A percentile compares a stretch with the other conserved stretches of the same genome.
Conservation (phyloP, 371 early-diverging fungal species). For the Mortierella sp. region DNA sequence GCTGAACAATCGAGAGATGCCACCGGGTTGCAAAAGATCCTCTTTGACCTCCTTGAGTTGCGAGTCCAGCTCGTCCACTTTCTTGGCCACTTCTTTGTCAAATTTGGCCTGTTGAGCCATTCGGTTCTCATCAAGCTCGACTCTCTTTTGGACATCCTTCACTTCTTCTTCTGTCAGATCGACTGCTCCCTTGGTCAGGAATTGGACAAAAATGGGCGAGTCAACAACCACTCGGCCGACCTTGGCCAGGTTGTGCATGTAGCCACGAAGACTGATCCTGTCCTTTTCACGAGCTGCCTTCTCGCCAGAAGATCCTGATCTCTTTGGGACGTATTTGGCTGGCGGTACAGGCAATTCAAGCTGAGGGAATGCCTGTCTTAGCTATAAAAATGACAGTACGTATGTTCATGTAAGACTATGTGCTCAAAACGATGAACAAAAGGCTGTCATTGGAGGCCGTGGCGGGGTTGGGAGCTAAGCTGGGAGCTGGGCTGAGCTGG, state of each 20-base stretch:
- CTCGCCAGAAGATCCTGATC: constrained; percentile 23
- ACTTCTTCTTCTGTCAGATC: constrained; percentile 54
- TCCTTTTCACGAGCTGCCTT: constrained; percentile 61
- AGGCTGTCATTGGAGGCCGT: too few relatives aligned
- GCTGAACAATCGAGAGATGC: constrained; percentile 23
- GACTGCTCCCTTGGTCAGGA: constrained; percentile 63
- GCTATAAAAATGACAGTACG: constrained; percentile 4
- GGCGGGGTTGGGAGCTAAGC: too few relatives aligned
- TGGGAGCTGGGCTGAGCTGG: too few relatives aligned
- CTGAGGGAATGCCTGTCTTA: constrained; percentile 41
- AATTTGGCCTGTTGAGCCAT: constrained; percentile 60
- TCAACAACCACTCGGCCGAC: constrained; percentile 54
- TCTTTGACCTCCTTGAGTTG: constrained; percentile 63
- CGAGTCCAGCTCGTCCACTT: constrained; percentile 62
- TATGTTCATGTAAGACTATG: too few relatives aligned
- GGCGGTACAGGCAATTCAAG: constrained; percentile 45
- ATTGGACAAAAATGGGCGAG: constrained; percentile 53
- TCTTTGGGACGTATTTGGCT: constrained; percentile 21
- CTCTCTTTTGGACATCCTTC: constrained; percentile 56
- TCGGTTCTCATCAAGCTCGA: constrained; percentile 55
- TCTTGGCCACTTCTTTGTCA: constrained; percentile 60
- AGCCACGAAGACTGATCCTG: constrained; percentile 62
- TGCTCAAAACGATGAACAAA: too few relatives aligned
- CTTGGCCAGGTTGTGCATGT: constrained; percentile 58
- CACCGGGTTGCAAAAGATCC: constrained; percentile 64